Evolutionary conservation across 305 asterid genomes (phyloP).

Genomic region (Fraxinus paxiana): DNA sequence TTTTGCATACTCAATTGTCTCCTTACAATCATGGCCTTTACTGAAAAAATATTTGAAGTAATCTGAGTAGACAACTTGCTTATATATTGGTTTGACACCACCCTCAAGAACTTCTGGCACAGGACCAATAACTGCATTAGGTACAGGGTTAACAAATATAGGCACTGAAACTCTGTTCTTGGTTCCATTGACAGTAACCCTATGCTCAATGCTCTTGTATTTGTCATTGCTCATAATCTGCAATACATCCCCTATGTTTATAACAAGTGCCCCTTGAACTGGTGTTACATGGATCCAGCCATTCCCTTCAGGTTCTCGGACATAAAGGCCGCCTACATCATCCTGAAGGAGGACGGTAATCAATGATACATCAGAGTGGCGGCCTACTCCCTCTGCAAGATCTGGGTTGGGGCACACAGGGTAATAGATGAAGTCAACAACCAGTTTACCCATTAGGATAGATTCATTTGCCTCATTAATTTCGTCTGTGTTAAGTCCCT

Average conservation of each 20-base stretch:
- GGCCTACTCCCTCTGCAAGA: slow-evolving; percentile 41
- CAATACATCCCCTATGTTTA: slow-evolving; percentile 47
- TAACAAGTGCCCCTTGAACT: slow-evolving; percentile 38
- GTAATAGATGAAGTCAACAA: slow-evolving; percentile 33
- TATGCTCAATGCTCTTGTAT: slow-evolving; percentile 57
- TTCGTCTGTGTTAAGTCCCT: slow-evolving; percentile 38
- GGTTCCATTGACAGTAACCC: slow-evolving; percentile 30
- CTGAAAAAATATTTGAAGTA: slow-evolving; percentile 52
- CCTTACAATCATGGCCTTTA: slow-evolving; percentile 54
- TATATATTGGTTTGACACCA: slow-evolving; percentile 46
- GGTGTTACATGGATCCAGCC: slow-evolving; percentile 50
- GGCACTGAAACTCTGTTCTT: slow-evolving; percentile 52
- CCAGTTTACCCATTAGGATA: slow-evolving; percentile 31
- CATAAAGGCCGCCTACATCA: slow-evolving; percentile 47
- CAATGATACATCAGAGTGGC: slow-evolving; percentile 41
- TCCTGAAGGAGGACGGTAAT: slow-evolving; percentile 48
- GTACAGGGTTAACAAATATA: slow-evolving; percentile 38
- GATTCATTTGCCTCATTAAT: slow-evolving; percentile 37
- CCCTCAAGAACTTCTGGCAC: slow-evolving; percentile 36
- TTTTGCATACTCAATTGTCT: slow-evolving; percentile 44
- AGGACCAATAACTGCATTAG: slow-evolving; percentile 43
- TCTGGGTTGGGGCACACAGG: slow-evolving; percentile 43
- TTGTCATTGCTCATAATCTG: slow-evolving; percentile 53
- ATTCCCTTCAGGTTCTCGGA: slow-evolving; percentile 27
- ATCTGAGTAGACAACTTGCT: slow-evolving; percentile 38